phyloP scores from a whole-genome alignment of 2,329 filamentous ascomycete genomes.

The Decorospora gaudefroyi region DNA sequence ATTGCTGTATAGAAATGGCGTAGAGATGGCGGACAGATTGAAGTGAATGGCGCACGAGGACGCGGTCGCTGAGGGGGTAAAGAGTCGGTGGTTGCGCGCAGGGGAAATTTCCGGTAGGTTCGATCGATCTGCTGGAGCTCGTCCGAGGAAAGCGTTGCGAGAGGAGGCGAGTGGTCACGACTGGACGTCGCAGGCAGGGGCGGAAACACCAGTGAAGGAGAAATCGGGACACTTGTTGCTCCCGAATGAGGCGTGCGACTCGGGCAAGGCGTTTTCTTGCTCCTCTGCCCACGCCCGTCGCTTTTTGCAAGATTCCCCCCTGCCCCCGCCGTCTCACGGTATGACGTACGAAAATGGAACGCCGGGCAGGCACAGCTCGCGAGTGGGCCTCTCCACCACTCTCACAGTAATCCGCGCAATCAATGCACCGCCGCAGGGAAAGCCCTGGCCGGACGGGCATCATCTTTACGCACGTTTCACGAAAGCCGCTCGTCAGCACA shows the following conservation, averaged over 20 bases:
- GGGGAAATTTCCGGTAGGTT: conserved; percentile 18
- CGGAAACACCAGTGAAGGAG: too few species aligned
- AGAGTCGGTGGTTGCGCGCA: conserved; percentile 9
- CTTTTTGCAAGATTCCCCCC: conserved; percentile 16
- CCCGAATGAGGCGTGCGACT: conserved; percentile 11
- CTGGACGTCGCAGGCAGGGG: too few species aligned
- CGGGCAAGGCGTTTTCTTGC: conserved; percentile 4
- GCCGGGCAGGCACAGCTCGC: conserved; percentile 8
- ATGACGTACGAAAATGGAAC: conserved; percentile 18
- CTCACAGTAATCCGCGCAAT: conserved; percentile 4
- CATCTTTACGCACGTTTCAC: conserved; percentile 10
- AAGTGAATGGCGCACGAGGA: too few species aligned
- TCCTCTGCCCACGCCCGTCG: conserved; percentile 8
- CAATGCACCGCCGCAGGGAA: conserved; percentile 3
- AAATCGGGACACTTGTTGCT: too few species aligned
- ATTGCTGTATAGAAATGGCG: conserved; percentile 1
- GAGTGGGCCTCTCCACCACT: conserved; percentile 14
- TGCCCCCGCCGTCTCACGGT: conserved; percentile 8
- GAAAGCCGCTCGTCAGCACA: conserved; percentile 2
- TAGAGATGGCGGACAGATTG: conserved; percentile 10
- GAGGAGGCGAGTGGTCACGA: background rate
- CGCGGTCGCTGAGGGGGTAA: conserved; percentile 9
- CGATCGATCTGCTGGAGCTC: conserved; percentile 14
- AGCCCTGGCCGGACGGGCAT: conserved; percentile 6
- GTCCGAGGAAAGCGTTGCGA: conserved; percentile 9